Percentiles rank a stretch among this genome's conserved stretches.
These are phyloP conservation scores for Aspergillus candidus DNA, from an alignment of 2,329 filamentous ascomycete species.

Conservation along the genomic window DNA sequence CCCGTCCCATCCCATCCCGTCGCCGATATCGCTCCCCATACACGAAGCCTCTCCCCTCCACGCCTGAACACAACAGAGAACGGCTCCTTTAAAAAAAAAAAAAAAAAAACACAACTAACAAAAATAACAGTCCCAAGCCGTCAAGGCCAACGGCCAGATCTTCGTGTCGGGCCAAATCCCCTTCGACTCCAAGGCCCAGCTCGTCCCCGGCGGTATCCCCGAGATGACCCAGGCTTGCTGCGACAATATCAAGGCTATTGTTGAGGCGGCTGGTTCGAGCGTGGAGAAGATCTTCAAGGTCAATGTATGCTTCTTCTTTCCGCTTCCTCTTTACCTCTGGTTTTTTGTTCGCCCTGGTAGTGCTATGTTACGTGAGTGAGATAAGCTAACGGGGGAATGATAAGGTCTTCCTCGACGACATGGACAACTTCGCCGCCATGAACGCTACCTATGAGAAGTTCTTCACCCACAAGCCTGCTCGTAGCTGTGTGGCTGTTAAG, in stretches of 20 bases:
- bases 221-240: conserved; percentile 66
- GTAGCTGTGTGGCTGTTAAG: conserved; percentile 58
- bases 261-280: conserved; percentile 71
- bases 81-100: too few relatives aligned
- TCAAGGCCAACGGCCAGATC: conserved; percentile 61
- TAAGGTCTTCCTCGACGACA: conserved; percentile 79
- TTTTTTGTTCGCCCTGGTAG: too few relatives aligned
- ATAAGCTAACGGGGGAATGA: too few relatives aligned
- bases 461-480: conserved; percentile 59
- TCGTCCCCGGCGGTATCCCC: conserved; percentile 59
- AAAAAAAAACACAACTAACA: conserved; percentile 1
- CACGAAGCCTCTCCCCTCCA: not conserved
- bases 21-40: conserved; percentile 1
- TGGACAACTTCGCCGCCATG: conserved; percentile 80
- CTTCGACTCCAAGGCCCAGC: conserved; percentile 54
- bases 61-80: conserved; percentile 1
- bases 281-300: conserved; percentile 83
- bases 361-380: not conserved
- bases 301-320: conserved; percentile 42
- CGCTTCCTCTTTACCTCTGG: conserved; percentile 1
- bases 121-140: conserved; percentile 48
- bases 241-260: conserved; percentile 76
- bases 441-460: conserved; percentile 67
- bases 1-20: conserved; percentile 2
- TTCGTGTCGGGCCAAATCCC: conserved; percentile 75